Evolutionary conservation across 257 asterid species (phyloP), one percentile per base, ranked within the genome.

Genomic region (Eustoma russellianum): DNA sequence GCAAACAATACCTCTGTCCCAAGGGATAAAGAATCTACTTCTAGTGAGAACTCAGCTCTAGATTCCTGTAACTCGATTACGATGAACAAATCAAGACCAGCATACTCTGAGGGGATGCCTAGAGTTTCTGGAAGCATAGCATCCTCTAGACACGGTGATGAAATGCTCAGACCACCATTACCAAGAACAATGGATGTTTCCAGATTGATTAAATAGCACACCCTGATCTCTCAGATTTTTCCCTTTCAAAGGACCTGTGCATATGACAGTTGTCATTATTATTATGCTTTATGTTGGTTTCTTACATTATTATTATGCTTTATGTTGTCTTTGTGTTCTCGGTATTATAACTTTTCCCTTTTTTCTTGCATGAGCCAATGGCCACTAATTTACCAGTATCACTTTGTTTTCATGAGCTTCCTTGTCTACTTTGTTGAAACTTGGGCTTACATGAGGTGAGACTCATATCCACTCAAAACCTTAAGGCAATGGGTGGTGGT

Each of bases 51-150:
- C 59, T 74, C 69, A n/a, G n/a, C n/a, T n/a, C n/a, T n/a, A n/a
- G n/a, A n/a, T 68, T 68, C 79, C 41, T 77, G 70, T 70, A 47
- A 67, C 46, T 69, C 86, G 64, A 62, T 48, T 65, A 55, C 56
- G 45, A 49, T 78, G 34, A 60, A 59, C 41, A 75, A 62, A 50
- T 71, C 46, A 13, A 67, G 74, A 52, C 38, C 65, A 13, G 65
- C 58, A 64, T 66, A 78, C 19, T 67, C 65, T 3, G 62, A 38
- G 33, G 58, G 57, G 47, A 44, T 63, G 60, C 34, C 19, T 15
- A 72, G 56, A 57, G 28, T 59, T 48, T 63, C 77, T 59, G 45
- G 57, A 44, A 75, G 74, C 47, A 13, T 77, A 16, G 46, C 69
- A 12, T 50, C 64, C 46, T 68, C 78, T 2, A 62, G 77, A 67